Base-by-base conservation (phyloP, 768 basidiomycete genomes). In the Termitomyces sp. region DNA sequence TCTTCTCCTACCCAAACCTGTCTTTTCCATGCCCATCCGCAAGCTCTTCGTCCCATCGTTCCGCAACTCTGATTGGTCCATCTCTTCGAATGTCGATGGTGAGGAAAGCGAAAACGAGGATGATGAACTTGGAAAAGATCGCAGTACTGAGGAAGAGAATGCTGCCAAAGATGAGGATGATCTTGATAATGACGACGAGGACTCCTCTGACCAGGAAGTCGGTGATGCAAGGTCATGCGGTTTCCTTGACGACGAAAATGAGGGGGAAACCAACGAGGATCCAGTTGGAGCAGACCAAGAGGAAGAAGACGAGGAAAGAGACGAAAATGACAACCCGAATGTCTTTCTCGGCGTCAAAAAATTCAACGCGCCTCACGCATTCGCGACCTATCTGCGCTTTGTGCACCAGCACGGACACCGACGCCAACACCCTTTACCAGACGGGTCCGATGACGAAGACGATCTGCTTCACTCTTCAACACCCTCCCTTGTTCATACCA, bases 281-380 rank as follows among this genome's bases (percentile, higher is more conserved):
- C 31, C 54, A 27, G 25, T 17, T 17, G 62, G 64, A 34, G 52
- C 62, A 14, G 55, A 42, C 10, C 42, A 63, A 2, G 50, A 60
- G 12, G 58, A 66, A 21, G 56, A 61, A 12, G 63, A 68, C n/a
- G 57, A 51, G 21, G 59, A 67, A 17, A 64, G 65, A 11, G 64
- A 61, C 14, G 61, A 70, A 14, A 67, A 67, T n/a, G 66, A 69
- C 37, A 52, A 66, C 35, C 63, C 53, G 44, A 35, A 58, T 29
- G 44, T 42, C 35, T 45, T 56, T 14, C 48, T 61, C 31, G 16
- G 25, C 43, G 25, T 58, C 42, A 29, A 53, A 14, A 61, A 49
- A 19, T 66, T 63, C 42, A 63, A 66, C 40, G 46, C 58, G 10
- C 52, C 56, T 16, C 56, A 59, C 17, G 63, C 59, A 2, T 66